Evolutionary conservation across 345 rosid species (phyloP).

Genomic region (Populus simonii): DNA sequence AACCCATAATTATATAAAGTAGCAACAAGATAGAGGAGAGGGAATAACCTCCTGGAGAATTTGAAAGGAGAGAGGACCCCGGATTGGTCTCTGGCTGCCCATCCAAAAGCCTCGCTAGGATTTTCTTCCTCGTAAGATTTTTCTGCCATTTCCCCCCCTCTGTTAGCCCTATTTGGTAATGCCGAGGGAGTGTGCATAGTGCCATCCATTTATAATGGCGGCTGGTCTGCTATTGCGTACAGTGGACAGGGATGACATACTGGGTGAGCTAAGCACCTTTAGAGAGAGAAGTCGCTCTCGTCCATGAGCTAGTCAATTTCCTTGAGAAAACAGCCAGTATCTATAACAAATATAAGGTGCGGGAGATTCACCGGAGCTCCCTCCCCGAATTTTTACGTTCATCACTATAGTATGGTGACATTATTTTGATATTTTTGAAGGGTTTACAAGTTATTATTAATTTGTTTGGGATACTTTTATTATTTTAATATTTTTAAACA

Average conservation of each 20-base stretch:
- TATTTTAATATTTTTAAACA: too few species aligned
- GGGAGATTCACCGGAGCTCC: too few species aligned
- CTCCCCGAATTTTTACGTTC: too few species aligned
- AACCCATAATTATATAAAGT: too few species aligned
- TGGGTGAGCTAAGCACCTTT: background rate
- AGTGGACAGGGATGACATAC: background rate
- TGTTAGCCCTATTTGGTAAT: background rate
- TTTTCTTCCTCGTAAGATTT: background rate
- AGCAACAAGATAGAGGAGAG: background rate
- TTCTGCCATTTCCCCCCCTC: background rate
- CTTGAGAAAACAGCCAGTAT: too few species aligned
- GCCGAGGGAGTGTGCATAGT: background rate
- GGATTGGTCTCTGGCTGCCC: background rate
- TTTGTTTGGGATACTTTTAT: too few species aligned
- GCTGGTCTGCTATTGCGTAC: background rate
- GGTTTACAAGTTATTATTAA: too few species aligned
- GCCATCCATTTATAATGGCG: background rate
- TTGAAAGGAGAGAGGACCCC: background rate
- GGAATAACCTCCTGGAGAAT: background rate
- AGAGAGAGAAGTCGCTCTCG: too few species aligned
- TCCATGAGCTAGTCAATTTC: too few species aligned
- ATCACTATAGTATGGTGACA: too few species aligned
- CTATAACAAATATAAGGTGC: too few species aligned
- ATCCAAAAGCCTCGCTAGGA: background rate
- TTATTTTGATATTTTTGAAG: too few species aligned